Percentiles rank a stretch among this genome's conserved stretches.
Evolutionary conservation across 2,329 filamentous ascomycete genomes (phyloP).

Genomic region (Diaporthe caulivora): DNA sequence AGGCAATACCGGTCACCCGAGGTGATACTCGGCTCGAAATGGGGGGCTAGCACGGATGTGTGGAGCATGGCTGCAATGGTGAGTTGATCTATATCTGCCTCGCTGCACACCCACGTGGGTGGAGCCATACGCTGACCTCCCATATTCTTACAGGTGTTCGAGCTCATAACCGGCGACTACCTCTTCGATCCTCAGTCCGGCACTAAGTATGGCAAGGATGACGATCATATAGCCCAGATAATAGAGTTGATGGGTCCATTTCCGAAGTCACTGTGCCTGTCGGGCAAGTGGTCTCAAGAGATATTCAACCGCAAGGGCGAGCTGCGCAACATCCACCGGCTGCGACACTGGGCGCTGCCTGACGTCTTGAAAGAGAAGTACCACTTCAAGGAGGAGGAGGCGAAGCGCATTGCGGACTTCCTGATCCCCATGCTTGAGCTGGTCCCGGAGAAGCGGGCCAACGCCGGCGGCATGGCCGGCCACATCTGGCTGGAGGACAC

Average conservation of each 20-base stretch:
- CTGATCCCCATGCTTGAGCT: conserved; percentile 92
- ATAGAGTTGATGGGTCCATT: conserved; percentile 96
- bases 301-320: conserved; percentile 99
- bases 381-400: conserved; percentile 88
- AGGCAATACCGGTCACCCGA: conserved; percentile 97
- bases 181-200: conserved; percentile 98
- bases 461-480: conserved; percentile 94
- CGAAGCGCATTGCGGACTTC: conserved; percentile 83
- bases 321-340: conserved; percentile 94
- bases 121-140: background rate
- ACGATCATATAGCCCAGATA: conserved; percentile 99
- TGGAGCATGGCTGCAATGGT: conserved; percentile 99
- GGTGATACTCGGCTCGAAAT: conserved; percentile 95
- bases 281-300: conserved; percentile 97
- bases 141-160: conserved; percentile 78
- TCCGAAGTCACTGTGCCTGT: conserved; percentile 90
- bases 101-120: background rate
- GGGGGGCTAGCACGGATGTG: conserved; percentile 98
- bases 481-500: conserved; percentile 87
- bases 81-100: conserved; percentile 47
- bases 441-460: conserved; percentile 87
- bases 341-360: conserved; percentile 94
- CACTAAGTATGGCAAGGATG: conserved; percentile 99
- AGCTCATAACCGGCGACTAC: conserved; percentile 98
- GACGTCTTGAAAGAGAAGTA: conserved; percentile 97